Evolutionary conservation across 257 asterid species (phyloP).

Genomic region (Solanum chmielewskii): DNA sequence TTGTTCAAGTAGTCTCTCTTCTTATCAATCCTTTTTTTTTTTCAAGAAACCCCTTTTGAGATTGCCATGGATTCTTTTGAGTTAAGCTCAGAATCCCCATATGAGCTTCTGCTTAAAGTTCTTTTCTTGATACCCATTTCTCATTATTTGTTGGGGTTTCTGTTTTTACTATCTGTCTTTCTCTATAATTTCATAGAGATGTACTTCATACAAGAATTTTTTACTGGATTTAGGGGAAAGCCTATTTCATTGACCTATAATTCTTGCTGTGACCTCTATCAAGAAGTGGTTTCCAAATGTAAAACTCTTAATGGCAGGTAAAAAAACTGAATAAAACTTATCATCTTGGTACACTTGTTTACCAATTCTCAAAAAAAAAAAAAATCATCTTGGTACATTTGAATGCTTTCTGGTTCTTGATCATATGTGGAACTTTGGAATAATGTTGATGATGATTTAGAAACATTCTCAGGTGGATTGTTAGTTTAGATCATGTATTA

Average conservation of each 20-base stretch:
- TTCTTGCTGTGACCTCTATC: slow-evolving; percentile 46
- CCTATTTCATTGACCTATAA: slow-evolving; percentile 43
- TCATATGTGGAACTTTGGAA: background rate
- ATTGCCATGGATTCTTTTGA: slow-evolving; percentile 20
- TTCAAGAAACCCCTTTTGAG: background rate
- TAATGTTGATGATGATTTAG: background rate
- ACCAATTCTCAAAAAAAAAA: no score
- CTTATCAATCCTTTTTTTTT: background rate
- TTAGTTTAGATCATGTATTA: background rate
- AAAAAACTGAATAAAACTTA: background rate
- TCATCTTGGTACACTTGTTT: background rate
- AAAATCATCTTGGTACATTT: background rate
- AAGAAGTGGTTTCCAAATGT: slow-evolving; percentile 57
- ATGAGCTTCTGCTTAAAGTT: slow-evolving; percentile 33
- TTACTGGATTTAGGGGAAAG: slow-evolving; percentile 70
- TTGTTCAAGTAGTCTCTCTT: background rate
- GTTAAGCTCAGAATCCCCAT: slow-evolving; percentile 32
- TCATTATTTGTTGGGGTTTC: slow-evolving; percentile 34
- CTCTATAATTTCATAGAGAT: slow-evolving; percentile 58
- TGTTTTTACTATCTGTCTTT: slow-evolving; percentile 16
- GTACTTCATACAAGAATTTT: slow-evolving; percentile 46
- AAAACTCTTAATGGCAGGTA: slow-evolving; percentile 69
- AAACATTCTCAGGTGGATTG: background rate
- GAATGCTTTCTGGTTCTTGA: background rate
- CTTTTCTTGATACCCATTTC: slow-evolving; percentile 34